Base-by-base conservation (phyloP, 2,329 filamentous ascomycete genomes). In the Arthrobotrys sinensis region DNA sequence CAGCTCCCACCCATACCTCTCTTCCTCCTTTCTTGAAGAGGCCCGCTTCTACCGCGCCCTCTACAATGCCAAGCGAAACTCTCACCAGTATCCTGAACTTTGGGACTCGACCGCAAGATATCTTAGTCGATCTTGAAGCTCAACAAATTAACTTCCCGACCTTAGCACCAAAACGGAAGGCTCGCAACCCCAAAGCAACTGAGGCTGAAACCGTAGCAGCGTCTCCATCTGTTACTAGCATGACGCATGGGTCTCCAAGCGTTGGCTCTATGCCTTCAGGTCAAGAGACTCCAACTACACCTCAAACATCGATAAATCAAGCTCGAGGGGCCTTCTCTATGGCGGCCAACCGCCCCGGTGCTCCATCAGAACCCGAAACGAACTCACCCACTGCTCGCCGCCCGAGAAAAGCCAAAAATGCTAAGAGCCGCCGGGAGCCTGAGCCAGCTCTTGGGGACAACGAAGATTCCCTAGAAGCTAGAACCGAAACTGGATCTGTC, bases 141-240 rank as follows among this genome's bases (percentile, higher is more conserved):
- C 55, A 76, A 11, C 45, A 45, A 16, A 21, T 43, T 6, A 12
- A 60, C n/a, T 40, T 76, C 12, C 71, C 71, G 32, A 76, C 71
- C 8, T 46, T 76, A 12, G 71, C 71, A 10, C 71, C 71, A 14
- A 76, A 69, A 32, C 19, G 71, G 19, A 76, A 69, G 36, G 71
- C 68, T 12, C 71, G 71, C 4, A 66, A 43, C 6, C 12, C 43
- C 6, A 53, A n/a, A 24, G 14, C 19, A 16, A 53, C 43, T n/a
- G 46, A 57, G 3, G 38, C 28, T 5, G 6, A 57, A 4, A 57
- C 36, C n/a, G 12, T 52, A 21, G 36, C 63, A 14, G 36, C 62
- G 1, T 5, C 50, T 14, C 19, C 55, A 19, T 55, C 52, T 36
- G 0, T 8, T n/a, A 21, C 32, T 10, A 24, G 34, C 28, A 64